Base-by-base conservation (phyloP, 257 asterid genomes). In the Vinca minor region DNA sequence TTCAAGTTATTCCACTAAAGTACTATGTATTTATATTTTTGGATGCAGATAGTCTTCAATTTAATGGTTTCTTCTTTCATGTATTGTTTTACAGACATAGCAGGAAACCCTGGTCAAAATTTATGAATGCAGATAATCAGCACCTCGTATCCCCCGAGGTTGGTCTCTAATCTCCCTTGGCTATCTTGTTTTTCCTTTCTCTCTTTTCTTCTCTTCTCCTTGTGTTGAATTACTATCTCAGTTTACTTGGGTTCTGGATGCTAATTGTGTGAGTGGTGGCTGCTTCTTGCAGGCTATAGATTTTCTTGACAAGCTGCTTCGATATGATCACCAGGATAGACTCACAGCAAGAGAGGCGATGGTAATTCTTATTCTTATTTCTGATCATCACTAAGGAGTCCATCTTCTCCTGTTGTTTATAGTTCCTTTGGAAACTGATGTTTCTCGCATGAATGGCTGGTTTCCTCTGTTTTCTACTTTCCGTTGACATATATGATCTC, bases 121-220 rank as follows among this genome's bases (percentile, higher is more conserved):
- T 92, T 66, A 64, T 87, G 50, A 85, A 84, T 71, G 79, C 87
- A 1, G 96, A 92, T 71, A 92, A 87, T 78, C 96, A 85, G 84
- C 95, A 85, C 76, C 85, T 89, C 36, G 95, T 80, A 20, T 87
- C 98, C 2, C 90, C 97, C 0, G 97, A 89, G 98, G 98, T 87
- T n/a, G n/a, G n/a, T n/a, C n/a, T n/a, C n/a, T n/a, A n/a, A n/a
- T n/a, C n/a, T n/a, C n/a, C n/a, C n/a, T n/a, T n/a, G n/a, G n/a
- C n/a, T n/a, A n/a, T n/a, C n/a, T n/a, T n/a, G n/a, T n/a, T n/a
- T n/a, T n/a, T n/a, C n/a, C n/a, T n/a, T 3, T 17, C 9, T 61
- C 12, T 48, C 49, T 21, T 58, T 58, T 8, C 20, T 23, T 5
- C 28, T n/a, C 23, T 5, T 41, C 49, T 36, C 48, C 62, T 35